Conservation (phyloP, 2,329 filamentous ascomycete genomes). For the Fusarium albosuccineum region DNA sequence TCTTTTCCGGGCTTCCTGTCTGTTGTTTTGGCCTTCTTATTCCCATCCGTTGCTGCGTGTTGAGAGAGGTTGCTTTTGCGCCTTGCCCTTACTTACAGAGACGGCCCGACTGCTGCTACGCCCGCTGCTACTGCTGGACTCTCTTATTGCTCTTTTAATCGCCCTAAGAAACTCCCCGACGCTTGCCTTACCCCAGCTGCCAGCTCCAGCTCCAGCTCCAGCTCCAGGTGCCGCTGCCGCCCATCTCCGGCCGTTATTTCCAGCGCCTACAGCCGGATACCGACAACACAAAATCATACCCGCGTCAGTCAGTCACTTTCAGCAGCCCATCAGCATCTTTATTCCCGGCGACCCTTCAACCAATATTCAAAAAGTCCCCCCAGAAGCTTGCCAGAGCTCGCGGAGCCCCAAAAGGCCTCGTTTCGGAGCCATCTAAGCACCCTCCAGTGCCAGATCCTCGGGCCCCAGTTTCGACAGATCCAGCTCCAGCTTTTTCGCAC, state of each 20-base stretch:
- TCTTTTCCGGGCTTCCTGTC: constrained; percentile 44
- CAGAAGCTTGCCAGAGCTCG: constrained; percentile 19
- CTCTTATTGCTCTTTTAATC: constrained; percentile 10
- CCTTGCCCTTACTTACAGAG: not conserved
- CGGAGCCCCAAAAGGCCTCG: constrained; percentile 12
- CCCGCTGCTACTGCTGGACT: not conserved
- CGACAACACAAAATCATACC: constrained; percentile 27
- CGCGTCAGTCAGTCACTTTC: constrained; percentile 6
- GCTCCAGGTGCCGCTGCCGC: constrained; percentile 32
- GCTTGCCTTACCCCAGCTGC: constrained; percentile 21
- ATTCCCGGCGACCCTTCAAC: constrained; percentile 30
- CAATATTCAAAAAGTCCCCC: constrained; percentile 12
- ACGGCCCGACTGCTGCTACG: constrained; percentile 5
- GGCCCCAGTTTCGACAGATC: constrained; percentile 33
- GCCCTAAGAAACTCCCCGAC: constrained; percentile 29
- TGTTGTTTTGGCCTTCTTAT: constrained; percentile 37
- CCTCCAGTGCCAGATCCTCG: constrained; percentile 26
- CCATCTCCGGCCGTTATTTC: constrained; percentile 47
- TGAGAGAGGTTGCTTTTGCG: constrained; percentile 16
- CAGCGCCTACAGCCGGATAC: constrained; percentile 47
- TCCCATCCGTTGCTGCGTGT: constrained; percentile 27
- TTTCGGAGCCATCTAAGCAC: constrained; percentile 14
- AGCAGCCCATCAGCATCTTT: constrained; percentile 12
- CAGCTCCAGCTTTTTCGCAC: constrained; percentile 12
- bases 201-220: constrained; percentile 22